Evolutionary conservation across 2,329 filamentous ascomycete genomes (phyloP).

Genomic region (Metarhizium robertsii): DNA sequence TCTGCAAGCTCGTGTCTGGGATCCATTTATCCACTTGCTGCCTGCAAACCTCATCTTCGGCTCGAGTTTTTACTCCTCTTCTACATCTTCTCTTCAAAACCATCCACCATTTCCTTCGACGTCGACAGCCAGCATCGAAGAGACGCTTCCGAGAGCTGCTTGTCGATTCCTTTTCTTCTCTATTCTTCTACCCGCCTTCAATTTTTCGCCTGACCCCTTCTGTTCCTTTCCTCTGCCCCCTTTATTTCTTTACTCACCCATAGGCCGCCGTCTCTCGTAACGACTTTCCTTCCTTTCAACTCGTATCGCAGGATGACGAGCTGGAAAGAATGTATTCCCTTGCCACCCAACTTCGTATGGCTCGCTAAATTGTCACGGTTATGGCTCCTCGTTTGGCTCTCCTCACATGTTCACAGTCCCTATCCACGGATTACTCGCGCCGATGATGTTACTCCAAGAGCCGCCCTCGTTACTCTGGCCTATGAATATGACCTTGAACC

Average conservation of each 20-base stretch:
- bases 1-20: background rate
- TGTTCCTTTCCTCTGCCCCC: background rate
- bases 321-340: background rate
- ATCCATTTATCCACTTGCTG: conserved; percentile 1
- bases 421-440: conserved; percentile 6
- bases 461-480: conserved; percentile 22
- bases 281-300: conserved; percentile 9
- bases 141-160: background rate
- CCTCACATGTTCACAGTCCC: conserved; percentile 9
- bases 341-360: conserved; percentile 2
- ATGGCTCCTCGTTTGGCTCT: conserved; percentile 2
- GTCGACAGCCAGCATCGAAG: background rate
- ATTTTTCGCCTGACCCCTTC: background rate
- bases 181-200: background rate
- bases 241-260: background rate
- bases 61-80: background rate
- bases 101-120: background rate
- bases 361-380: conserved; percentile 6
- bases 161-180: background rate
- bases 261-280: background rate
- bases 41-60: background rate
- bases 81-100: background rate
- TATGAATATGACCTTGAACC: conserved; percentile 21
- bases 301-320: conserved; percentile 7
- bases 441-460: conserved; percentile 17